Conservation (phyloP, 352 stramenopile species). For the Globisporangium splendens region DNA sequence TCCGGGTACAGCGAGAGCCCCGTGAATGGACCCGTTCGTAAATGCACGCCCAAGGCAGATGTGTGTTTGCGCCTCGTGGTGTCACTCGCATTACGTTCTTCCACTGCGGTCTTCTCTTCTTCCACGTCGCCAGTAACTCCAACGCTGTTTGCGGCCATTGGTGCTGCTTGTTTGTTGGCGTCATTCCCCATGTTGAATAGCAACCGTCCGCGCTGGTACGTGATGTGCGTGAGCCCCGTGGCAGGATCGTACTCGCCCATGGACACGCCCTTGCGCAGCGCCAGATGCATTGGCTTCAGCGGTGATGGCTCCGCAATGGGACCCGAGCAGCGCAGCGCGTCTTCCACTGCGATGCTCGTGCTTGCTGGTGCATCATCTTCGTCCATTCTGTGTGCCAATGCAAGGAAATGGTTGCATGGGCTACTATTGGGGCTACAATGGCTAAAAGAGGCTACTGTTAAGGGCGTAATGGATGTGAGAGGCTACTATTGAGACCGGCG, state of each 20-base stretch:
- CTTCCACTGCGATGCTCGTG: background rate
- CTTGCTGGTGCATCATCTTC: conserved; percentile 4
- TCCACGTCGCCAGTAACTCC: background rate
- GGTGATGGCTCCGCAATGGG: too few relatives aligned
- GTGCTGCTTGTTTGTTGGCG: conserved; percentile 27
- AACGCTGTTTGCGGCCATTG: conserved; percentile 6
- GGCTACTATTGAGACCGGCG: too few relatives aligned
- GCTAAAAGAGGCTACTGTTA: too few relatives aligned
- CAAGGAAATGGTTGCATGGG: too few relatives aligned
- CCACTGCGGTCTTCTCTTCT: background rate
- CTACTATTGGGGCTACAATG: too few relatives aligned
- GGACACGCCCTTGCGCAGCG: conserved; percentile 39
- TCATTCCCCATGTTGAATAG: conserved; percentile 74
- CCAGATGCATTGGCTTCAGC: background rate
- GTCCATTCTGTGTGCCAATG: background rate
- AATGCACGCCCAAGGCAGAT: background rate
- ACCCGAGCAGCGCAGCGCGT: background rate
- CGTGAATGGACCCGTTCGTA: conserved; percentile 44
- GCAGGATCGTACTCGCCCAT: conserved; percentile 53
- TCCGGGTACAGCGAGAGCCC: conserved; percentile 66
- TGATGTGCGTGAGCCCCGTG: conserved; percentile 64
- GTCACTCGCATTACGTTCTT: background rate
- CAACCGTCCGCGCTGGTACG: conserved; percentile 61
- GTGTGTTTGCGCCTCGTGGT: too few relatives aligned
- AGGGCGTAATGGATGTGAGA: too few relatives aligned